A percentile compares a stretch with the other conserved stretches of the same genome.
phyloP scores from a whole-genome alignment of 192 early-diverging fungal genomes.

The Endogone sp. region DNA sequence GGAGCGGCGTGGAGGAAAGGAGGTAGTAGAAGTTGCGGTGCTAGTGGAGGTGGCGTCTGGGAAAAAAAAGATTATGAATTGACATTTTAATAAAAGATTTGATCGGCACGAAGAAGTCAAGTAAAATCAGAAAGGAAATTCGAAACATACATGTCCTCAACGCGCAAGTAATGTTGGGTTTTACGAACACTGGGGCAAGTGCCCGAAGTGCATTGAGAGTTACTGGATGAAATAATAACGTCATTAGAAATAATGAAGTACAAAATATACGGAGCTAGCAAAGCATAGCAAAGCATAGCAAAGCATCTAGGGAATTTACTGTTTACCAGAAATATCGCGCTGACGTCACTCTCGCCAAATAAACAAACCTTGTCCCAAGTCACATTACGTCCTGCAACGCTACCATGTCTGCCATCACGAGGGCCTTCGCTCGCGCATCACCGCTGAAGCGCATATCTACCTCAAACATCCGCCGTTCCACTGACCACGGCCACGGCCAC shows the following conservation, averaged over 20 bases:
- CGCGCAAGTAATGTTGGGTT: neutral
- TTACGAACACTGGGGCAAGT: too few relatives aligned
- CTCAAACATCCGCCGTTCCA: constrained; percentile 26
- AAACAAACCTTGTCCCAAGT: too few relatives aligned
- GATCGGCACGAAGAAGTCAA: neutral
- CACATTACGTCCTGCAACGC: too few relatives aligned
- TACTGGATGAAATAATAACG: too few relatives aligned
- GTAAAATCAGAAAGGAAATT: neutral
- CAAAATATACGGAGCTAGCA: too few relatives aligned
- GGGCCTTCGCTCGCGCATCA: constrained; percentile 40
- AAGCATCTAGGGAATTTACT: too few relatives aligned
- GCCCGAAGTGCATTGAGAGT: too few relatives aligned
- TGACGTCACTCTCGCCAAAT: neutral
- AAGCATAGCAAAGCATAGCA: too few relatives aligned
- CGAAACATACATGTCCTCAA: neutral
- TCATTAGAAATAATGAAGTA: too few relatives aligned
- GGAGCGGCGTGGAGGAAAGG: constrained; percentile 19
- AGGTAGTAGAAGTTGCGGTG: neutral
- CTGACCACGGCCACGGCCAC: constrained; percentile 45
- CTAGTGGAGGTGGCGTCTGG: neutral
- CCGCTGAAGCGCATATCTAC: constrained; percentile 36
- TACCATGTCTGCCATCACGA: constrained; percentile 28
- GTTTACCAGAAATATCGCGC: neutral
- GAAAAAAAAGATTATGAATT: too few relatives aligned
- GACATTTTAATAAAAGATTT: too few relatives aligned